Evolutionary conservation across 2,329 filamentous ascomycete genomes (phyloP).

Genomic region (Penicillium sp.): DNA sequence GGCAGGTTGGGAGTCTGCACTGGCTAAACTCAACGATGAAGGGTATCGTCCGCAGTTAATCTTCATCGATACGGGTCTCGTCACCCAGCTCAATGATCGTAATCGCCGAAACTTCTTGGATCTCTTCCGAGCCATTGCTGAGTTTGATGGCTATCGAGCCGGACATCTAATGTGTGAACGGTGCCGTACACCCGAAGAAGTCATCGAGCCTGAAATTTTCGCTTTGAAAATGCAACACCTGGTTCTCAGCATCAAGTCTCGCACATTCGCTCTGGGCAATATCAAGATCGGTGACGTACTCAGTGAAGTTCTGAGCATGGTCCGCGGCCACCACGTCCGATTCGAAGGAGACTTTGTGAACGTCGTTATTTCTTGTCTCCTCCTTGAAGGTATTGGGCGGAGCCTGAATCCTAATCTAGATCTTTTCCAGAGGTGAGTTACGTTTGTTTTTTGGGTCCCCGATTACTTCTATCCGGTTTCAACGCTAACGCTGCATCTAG

Average conservation of each 20-base stretch:
- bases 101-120: conserved; percentile 93
- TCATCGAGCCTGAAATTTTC: conserved; percentile 87
- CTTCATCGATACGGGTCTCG: conserved; percentile 95
- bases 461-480: neutral
- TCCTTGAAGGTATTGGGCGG: conserved; percentile 91
- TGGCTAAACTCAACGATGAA: conserved; percentile 77
- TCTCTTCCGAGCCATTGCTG: conserved; percentile 91
- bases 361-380: conserved; percentile 89
- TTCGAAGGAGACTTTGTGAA: conserved; percentile 98
- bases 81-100: conserved; percentile 84
- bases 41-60: conserved; percentile 92
- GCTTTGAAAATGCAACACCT: conserved; percentile 97
- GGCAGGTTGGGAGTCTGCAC: conserved; percentile 70
- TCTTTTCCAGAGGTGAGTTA: conserved; percentile 69
- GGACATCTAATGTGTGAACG: conserved; percentile 95
- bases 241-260: conserved; percentile 84
- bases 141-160: conserved; percentile 95
- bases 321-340: conserved; percentile 85
- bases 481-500: conserved; percentile 45
- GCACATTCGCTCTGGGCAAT: conserved; percentile 87
- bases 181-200: conserved; percentile 87
- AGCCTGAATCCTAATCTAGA: conserved; percentile 84
- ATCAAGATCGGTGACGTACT: conserved; percentile 96
- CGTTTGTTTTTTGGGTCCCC: neutral
- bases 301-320: conserved; percentile 88